Conservation (phyloP, 257 asterid genomes). For the Solanum raphanifolium region DNA sequence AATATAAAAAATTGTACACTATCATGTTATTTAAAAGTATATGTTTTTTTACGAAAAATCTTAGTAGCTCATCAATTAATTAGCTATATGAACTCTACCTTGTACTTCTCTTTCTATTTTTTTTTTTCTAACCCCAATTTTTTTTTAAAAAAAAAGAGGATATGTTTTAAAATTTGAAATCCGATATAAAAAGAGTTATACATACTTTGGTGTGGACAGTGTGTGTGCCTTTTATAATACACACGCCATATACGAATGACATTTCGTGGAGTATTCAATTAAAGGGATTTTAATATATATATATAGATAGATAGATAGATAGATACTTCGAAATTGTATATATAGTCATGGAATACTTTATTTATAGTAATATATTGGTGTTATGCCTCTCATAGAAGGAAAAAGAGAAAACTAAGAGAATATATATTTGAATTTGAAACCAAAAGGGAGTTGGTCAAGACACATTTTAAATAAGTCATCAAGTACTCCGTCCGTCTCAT, state of each 20-base stretch:
- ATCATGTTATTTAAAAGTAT: too few relatives aligned
- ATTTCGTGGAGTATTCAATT: not conserved
- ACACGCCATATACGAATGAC: not conserved
- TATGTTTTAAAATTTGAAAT: not conserved
- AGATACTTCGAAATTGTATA: too few relatives aligned
- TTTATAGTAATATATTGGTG: not conserved
- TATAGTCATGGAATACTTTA: not conserved
- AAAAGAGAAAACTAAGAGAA: not conserved
- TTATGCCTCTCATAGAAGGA: not conserved
- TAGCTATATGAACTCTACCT: not conserved
- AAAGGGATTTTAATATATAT: not conserved
- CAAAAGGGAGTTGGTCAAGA: not conserved
- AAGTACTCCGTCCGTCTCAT: too few relatives aligned
- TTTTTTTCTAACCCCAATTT: not conserved
- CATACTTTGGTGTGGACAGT: not conserved
- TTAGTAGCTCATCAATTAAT: not conserved
- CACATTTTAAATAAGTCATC: not conserved
- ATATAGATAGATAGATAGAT: too few relatives aligned
- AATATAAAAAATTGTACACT: too few relatives aligned
- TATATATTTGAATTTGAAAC: not conserved
- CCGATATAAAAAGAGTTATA: not conserved
- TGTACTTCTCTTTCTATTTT: not conserved
- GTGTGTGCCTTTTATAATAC: not conserved
- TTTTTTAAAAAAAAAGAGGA: not conserved
- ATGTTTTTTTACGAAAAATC: too few relatives aligned